Evolutionary conservation across 2,329 filamentous ascomycete genomes (phyloP), one percentile per base, ranked within the genome.

Genomic region (Fusarium camptoceras): DNA sequence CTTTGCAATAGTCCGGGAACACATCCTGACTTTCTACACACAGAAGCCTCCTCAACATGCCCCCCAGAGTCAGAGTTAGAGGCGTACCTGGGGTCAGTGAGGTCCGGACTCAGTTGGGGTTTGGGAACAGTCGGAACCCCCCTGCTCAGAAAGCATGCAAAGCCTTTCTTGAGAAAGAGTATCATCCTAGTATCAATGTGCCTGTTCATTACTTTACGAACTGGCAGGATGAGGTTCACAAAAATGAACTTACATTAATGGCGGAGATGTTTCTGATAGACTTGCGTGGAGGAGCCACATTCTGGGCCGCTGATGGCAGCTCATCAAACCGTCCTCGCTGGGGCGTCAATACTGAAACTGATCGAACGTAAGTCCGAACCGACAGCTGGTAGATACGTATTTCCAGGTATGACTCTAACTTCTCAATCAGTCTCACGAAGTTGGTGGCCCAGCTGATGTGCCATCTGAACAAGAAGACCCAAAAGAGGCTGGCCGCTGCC

Each of bases 401-500:
- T 3, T 4, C 30, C 63, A 0, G 46, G 15, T 5, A 22, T n/a
- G 14, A 8, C 4, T 8, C 16, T 34, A 9, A 34, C 31, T 34
- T 34, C 28, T 30, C 14, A 15, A 7, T 15, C 31, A 34, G 31
- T 16, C 31, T 34, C 0, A 34, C 18, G 18, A 34, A 8, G 4
- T 20, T 41, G 3, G 9, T 66, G 9, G n/a, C 30, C 2, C 37
- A 59, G 14, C 16, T 66, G 14, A 42, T 66, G 2, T 59, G 41
- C 0, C 43, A 60, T 12, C 37, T 54, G 3, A 66, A 66, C 15
- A 22, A 46, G 7, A 41, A 65, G 27, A 28, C 43, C 16, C 31
- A 37, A 3, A 37, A 37, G 5, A 18, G 31, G 9, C 6, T 37
- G 16, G 16, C 16, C 16, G 31, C 31, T 18, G 16, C 16, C 16